phyloP scores from a whole-genome alignment of 2,329 filamentous ascomycete species.

The Pestalotiopsis sp. region DNA sequence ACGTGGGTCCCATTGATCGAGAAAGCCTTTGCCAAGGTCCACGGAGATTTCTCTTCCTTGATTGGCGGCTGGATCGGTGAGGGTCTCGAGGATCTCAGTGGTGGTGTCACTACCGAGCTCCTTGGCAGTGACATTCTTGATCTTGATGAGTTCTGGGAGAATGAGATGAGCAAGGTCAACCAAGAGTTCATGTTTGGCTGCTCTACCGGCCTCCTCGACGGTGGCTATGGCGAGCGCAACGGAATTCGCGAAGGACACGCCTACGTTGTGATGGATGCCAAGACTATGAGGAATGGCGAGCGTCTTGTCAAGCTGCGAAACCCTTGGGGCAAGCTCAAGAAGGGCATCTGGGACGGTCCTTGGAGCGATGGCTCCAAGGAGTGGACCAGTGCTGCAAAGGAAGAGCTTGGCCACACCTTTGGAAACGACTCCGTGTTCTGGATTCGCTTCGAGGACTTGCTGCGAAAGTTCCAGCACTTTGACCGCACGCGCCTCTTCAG shows the following conservation, averaged over 20 bases:
- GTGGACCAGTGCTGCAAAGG: conserved; percentile 58
- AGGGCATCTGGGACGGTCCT: conserved; percentile 59
- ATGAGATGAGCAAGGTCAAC: conserved; percentile 79
- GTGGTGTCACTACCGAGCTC: conserved; percentile 70
- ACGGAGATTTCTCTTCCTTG: conserved; percentile 74
- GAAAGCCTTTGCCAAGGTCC: conserved; percentile 83
- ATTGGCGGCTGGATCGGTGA: conserved; percentile 70
- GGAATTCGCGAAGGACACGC: conserved; percentile 61
- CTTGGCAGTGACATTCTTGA: conserved; percentile 72
- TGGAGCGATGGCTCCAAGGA: conserved; percentile 63
- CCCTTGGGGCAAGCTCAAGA: conserved; percentile 59
- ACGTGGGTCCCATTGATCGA: conserved; percentile 81
- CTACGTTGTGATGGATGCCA: conserved; percentile 61
- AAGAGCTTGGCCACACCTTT: conserved; percentile 59
- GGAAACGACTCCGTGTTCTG: conserved; percentile 64
- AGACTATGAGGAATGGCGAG: conserved; percentile 50
- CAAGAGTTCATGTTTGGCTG: conserved; percentile 78
- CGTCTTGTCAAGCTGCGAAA: conserved; percentile 60
- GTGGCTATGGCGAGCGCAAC: conserved; percentile 60
- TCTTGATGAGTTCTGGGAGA: conserved; percentile 79
- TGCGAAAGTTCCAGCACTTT: conserved; percentile 62
- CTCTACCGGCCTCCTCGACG: conserved; percentile 62
- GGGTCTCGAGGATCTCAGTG: conserved; percentile 60
- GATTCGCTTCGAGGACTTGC: conserved; percentile 63
- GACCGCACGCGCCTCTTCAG: conserved; percentile 64